Evolutionary conservation across 2,329 filamentous ascomycete genomes (phyloP).

Genomic region (Aspergillus aculeatinus): DNA sequence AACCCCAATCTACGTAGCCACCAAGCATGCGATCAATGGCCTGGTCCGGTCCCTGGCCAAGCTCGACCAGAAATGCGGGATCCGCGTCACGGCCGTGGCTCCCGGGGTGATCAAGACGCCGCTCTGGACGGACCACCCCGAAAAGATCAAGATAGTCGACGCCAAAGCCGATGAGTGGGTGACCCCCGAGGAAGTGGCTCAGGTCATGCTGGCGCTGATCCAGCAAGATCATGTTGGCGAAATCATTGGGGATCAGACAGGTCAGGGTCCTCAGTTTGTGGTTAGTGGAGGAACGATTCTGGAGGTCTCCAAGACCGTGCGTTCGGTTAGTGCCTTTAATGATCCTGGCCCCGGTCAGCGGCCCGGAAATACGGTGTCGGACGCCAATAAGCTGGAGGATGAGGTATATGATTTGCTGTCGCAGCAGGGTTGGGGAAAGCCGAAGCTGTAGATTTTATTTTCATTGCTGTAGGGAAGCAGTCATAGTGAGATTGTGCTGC

Average conservation of each 20-base stretch:
- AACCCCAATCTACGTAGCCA: slow-evolving; percentile 49
- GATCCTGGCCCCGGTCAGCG: slow-evolving; percentile 54
- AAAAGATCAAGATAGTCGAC: slow-evolving; percentile 56
- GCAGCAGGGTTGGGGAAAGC: slow-evolving; percentile 51
- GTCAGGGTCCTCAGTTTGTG: slow-evolving; percentile 30
- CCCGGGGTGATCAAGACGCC: slow-evolving; percentile 63
- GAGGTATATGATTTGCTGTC: slow-evolving; percentile 53
- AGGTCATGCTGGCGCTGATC: slow-evolving; percentile 57
- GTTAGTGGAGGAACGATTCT: slow-evolving; percentile 54
- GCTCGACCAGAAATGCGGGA: slow-evolving; percentile 51
- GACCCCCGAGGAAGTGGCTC: slow-evolving; percentile 60
- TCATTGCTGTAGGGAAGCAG: background rate
- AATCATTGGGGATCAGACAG: slow-evolving; percentile 33
- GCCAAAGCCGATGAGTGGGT: slow-evolving; percentile 55
- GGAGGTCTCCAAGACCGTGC: slow-evolving; percentile 56
- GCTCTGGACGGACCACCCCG: slow-evolving; percentile 61
- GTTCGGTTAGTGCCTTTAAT: slow-evolving; percentile 51
- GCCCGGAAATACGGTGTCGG: slow-evolving; percentile 49
- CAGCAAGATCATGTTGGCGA: slow-evolving; percentile 48
- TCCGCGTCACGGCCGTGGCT: slow-evolving; percentile 60
- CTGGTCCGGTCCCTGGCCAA: slow-evolving; percentile 51
- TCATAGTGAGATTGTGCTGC: background rate
- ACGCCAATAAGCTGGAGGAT: slow-evolving; percentile 41
- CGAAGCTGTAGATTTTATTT: slow-evolving; percentile 23
- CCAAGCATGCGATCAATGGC: slow-evolving; percentile 51